Evolutionary conservation across 2,329 filamentous ascomycete genomes (phyloP), one percentile per base, ranked within the genome.

Genomic region (Hansfordia pulvinata): DNA sequence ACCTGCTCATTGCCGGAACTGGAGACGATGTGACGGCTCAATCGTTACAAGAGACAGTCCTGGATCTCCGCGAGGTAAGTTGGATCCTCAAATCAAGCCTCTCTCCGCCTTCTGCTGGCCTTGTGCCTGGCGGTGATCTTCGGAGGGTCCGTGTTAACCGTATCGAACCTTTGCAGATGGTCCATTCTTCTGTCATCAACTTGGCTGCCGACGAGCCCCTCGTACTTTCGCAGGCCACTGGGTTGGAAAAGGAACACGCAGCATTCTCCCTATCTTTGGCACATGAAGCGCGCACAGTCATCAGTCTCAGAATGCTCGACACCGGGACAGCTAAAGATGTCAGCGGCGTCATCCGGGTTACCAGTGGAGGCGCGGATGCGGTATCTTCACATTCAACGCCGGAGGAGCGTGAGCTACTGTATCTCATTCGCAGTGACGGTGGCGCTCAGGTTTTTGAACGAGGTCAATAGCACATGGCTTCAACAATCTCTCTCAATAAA

Each of bases 321-420:
- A 93, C 85, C 0, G 88, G 88, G 1, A 75, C 76, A n/a, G 86
- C 88, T 35, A 76, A 69, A 46, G 88, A 94, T 52, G 82, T 96
- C 17, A 93, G 82, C 53, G 88, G 88, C 3, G 84, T 93, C 22
- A 44, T 94, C 35, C 68, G 85, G 37, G 62, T 90, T 26, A 86
- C 79, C 11, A 61, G 64, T 23, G 75, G 75, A 4, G 56, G 50
- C 10, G 47, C 43, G 14, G 43, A 38, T 21, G 33, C 32, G 15
- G 41, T n/a, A n/a, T n/a, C n/a, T n/a, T n/a, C 27, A 8, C 42
- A 44, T 16, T 35, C 27, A 17, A 40, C 34, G 13, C 41, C 57
- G 2, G 64, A 65, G 36, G 64, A 81, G 40, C 72, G 62, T 34
- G 88, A 94, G 54, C 67, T 80, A 43, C 44, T 94, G 46, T 94